These are phyloP conservation scores for Ulvella scutata DNA, from an alignment of 139 green algal species.

Conservation along the genomic window DNA sequence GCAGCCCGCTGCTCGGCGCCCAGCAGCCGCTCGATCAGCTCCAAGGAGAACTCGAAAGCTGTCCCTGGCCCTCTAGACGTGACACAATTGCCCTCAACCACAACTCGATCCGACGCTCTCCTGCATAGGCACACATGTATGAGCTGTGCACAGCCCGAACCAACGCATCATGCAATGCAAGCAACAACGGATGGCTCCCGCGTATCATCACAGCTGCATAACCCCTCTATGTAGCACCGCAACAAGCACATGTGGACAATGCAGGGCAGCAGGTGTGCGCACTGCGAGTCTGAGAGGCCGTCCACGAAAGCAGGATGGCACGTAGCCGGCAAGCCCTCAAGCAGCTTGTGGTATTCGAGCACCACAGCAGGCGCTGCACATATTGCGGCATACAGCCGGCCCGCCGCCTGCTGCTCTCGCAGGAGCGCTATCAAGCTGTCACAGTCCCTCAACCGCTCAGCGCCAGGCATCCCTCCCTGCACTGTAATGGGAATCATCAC, in stretches of 20 bases:
- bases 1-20: slow-evolving; percentile 63
- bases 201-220: no score
- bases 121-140: slow-evolving; percentile 19
- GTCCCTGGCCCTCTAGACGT: slow-evolving; percentile 82
- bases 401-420: slow-evolving; percentile 24
- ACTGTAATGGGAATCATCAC: background rate
- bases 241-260: no score
- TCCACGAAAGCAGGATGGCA: slow-evolving; percentile 75
- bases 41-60: slow-evolving; percentile 87
- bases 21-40: slow-evolving; percentile 77
- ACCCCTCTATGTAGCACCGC: no score
- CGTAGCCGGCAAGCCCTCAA: slow-evolving; percentile 60
- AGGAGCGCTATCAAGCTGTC: slow-evolving; percentile 37
- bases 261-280: no score
- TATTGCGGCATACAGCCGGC: slow-evolving; percentile 65
- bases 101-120: slow-evolving; percentile 53
- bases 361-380: slow-evolving; percentile 88
- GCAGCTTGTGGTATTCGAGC: slow-evolving; percentile 57
- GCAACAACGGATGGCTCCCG: no score
- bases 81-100: slow-evolving; percentile 65
- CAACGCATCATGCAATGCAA: no score
- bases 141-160: background rate
- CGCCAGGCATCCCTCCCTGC: slow-evolving; percentile 86
- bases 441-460: slow-evolving; percentile 66
- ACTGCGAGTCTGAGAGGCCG: slow-evolving; percentile 51